These are phyloP conservation scores for Populus alba DNA, from an alignment of 345 rosid species.

Conservation along the genomic window DNA sequence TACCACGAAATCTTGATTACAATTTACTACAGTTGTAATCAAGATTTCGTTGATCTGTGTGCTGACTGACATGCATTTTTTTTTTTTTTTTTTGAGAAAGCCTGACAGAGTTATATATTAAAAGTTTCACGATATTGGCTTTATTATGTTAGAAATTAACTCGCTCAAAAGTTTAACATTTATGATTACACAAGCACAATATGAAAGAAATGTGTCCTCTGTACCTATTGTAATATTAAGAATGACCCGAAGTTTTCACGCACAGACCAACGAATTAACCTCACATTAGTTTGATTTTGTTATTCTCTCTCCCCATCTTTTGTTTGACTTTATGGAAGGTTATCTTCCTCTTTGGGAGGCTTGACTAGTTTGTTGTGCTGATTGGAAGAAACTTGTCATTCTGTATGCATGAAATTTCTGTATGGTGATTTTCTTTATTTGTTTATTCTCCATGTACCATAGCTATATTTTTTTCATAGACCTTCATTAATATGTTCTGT, in stretches of 20 bases:
- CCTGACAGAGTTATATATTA: not conserved
- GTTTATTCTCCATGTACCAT: not conserved
- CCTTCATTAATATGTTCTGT: not conserved
- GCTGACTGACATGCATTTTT: not conserved
- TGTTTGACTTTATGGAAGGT: not conserved
- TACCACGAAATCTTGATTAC: too few relatives aligned
- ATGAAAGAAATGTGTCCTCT: not conserved
- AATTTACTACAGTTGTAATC: not conserved
- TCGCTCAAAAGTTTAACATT: not conserved
- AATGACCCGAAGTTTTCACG: not conserved
- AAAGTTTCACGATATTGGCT: not conserved
- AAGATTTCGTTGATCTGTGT: not conserved
- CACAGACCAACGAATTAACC: not conserved
- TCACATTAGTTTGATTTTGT: not conserved
- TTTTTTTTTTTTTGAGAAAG: not conserved
- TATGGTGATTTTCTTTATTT: not conserved
- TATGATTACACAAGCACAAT: not conserved
- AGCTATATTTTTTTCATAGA: not conserved
- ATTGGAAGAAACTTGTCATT: not conserved
- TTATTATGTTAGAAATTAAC: not conserved
- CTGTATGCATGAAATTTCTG: not conserved
- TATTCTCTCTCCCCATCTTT: not conserved
- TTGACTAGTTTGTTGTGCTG: not conserved
- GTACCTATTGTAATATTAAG: not conserved
- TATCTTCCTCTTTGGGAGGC: not conserved